Base-by-base conservation (phyloP, 805 yeast species). In the Yarrowia porcina region DNA sequence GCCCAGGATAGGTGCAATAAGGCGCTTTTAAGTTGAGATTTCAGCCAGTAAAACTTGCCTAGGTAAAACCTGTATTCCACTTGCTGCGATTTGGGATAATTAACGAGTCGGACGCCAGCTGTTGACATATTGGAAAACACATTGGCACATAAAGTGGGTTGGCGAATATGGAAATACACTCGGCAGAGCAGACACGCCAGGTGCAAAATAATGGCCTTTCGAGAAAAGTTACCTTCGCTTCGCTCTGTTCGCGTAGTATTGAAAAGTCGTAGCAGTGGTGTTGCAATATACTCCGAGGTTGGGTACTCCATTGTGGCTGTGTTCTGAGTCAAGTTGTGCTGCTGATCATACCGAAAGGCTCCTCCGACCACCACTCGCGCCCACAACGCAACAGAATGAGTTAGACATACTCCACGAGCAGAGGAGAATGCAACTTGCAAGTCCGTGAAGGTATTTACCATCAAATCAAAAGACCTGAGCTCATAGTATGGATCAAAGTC, bases 51-150 rank as follows among this genome's bases (percentile, higher is more conserved):
- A 67, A 81, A 87, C 45, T 83, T 77, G 3, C 87, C 85, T 33
- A 84, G 73, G 64, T 81, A 79, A 68, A 76, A 85, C 45, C 88
- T 73, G 69, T 82, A 85, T 65, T 81, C 83, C 8, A 85, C 77
- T 63, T 79, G 82, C 68, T 85, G 83, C 13, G 79, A 72, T 23
- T 72, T 68, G 17, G 80, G 76, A 65, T 77, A 85, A 2, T 73
- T 68, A 5, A 72, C 64, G 64, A 80, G 75, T 30, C 65, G 70
- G 63, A 84, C 74, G 20, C 76, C 74, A 17, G 85, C 80, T 20
- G 82, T 77, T 66, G 79, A 80, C 76, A 85, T 80, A 70, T 85
- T 85, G 28, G 86, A 80, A 65, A 83, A 82, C 50, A 83, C 81
- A 65, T 82, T 75, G 20, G 75, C 76, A 64, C 83, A 65, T 7